Percentiles rank a stretch among this genome's conserved stretches.
phyloP scores from a whole-genome alignment of 2,329 filamentous ascomycete species.

The Byssochlamys sp. region DNA sequence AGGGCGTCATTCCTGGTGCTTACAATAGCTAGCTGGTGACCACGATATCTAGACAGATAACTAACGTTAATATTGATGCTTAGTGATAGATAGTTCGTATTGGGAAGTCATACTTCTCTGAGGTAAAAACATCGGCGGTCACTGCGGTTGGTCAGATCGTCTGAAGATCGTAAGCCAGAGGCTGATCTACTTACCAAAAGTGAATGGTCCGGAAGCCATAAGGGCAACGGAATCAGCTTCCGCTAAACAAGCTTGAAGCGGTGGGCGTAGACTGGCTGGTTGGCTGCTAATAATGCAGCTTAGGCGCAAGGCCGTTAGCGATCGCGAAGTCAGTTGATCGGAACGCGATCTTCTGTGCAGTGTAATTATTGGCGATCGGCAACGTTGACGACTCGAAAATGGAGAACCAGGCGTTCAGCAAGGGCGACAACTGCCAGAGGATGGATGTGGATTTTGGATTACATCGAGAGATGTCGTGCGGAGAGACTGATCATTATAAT shows the following conservation, averaged over 20 bases:
- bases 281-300: neutral
- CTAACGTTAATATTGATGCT: neutral
- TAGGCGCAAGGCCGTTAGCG: neutral
- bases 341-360: neutral
- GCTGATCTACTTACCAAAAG: constrained; percentile 9
- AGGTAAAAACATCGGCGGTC: neutral
- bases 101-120: neutral
- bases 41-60: constrained; percentile 19
- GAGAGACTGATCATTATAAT: neutral
- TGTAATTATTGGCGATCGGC: neutral
- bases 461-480: neutral
- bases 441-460: neutral
- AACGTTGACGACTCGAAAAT: neutral
- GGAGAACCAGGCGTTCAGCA: neutral
- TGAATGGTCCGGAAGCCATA: constrained; percentile 13
- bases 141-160: neutral
- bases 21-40: constrained; percentile 55
- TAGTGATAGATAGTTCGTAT: neutral
- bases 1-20: constrained; percentile 40
- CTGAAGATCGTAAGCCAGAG: neutral
- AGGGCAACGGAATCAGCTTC: neutral
- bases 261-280: neutral
- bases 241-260: neutral
- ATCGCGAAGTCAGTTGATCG: neutral
- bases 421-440: neutral